phyloP scores from a whole-genome alignment of 2,329 filamentous ascomycete genomes.

The Ascochyta lentis region DNA sequence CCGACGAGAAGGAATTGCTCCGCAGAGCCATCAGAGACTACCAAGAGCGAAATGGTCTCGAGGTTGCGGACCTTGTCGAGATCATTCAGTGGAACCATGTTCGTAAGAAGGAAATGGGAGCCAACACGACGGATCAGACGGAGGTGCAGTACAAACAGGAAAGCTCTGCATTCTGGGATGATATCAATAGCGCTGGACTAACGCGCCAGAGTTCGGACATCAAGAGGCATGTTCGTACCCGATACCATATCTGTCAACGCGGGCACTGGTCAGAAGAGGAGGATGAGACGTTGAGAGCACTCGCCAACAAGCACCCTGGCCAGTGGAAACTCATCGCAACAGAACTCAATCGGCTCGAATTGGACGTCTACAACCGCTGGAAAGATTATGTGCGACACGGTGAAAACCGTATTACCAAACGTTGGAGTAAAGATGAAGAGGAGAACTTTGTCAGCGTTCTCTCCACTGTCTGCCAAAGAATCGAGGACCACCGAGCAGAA shows the following conservation, averaged over 20 bases:
- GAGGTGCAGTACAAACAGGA: conserved; percentile 18
- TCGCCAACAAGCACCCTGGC: conserved; percentile 58
- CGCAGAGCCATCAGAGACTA: conserved; percentile 30
- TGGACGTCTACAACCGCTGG: conserved; percentile 74
- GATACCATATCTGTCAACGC: conserved; percentile 70
- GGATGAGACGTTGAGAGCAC: conserved; percentile 59
- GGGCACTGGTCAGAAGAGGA: conserved; percentile 68
- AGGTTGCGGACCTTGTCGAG: conserved; percentile 24
- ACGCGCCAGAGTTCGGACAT: conserved; percentile 44
- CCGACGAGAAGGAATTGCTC: conserved; percentile 33
- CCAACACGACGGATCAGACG: not conserved
- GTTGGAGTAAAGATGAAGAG: conserved; percentile 70
- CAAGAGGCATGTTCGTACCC: conserved; percentile 60
- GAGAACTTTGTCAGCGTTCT: conserved; percentile 60
- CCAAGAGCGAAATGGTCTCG: conserved; percentile 27
- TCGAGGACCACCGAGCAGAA: conserved; percentile 39
- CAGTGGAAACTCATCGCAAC: conserved; percentile 69
- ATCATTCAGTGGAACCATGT: conserved; percentile 24
- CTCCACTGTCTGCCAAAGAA: conserved; percentile 59
- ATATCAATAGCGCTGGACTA: conserved; percentile 39
- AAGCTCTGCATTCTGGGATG: conserved; percentile 40
- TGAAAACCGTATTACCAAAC: conserved; percentile 58
- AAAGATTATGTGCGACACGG: conserved; percentile 70
- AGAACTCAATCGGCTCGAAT: conserved; percentile 65
- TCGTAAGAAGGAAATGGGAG: not conserved